Evolutionary conservation across 1,284 basidiomycete species (phyloP).

Genomic region (Ceratobasidium sp.): DNA sequence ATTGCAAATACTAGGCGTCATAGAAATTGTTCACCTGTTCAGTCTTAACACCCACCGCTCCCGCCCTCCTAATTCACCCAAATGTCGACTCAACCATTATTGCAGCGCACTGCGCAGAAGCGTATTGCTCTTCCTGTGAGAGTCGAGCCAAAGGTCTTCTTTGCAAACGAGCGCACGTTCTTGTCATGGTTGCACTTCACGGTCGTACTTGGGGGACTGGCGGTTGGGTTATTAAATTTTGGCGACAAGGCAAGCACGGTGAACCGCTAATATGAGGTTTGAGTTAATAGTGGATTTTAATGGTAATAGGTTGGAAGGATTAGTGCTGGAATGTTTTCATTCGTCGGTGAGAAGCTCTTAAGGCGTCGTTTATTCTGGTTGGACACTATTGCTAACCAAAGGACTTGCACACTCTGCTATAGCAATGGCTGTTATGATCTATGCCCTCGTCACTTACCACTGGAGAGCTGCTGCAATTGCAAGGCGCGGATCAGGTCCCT

Average conservation of each 20-base stretch:
- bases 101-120: slow-evolving; percentile 95
- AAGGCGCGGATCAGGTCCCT: slow-evolving; percentile 90
- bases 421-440: slow-evolving; percentile 98
- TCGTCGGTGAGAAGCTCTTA: slow-evolving; percentile 72
- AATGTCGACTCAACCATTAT: slow-evolving; percentile 98
- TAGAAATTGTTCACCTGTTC: slow-evolving; percentile 13
- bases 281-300: background rate
- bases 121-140: slow-evolving; percentile 94
- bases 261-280: background rate
- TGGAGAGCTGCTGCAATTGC: slow-evolving; percentile 96
- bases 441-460: slow-evolving; percentile 94
- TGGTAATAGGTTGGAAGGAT: slow-evolving; percentile 81
- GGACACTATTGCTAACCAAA: background rate
- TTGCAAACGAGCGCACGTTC: slow-evolving; percentile 93
- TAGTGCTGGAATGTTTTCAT: slow-evolving; percentile 91
- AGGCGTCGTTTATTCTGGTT: background rate
- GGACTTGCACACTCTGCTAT: slow-evolving; percentile 44
- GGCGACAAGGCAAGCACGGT: slow-evolving; percentile 81
- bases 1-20: slow-evolving; percentile 29
- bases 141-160: slow-evolving; percentile 94
- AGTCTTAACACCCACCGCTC: slow-evolving; percentile 19
- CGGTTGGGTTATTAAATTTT: slow-evolving; percentile 97
- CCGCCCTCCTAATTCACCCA: slow-evolving; percentile 38
- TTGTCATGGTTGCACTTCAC: slow-evolving; percentile 97
- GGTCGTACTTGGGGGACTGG: slow-evolving; percentile 90